phyloP scores from a whole-genome alignment of 2,329 filamentous ascomycete species.

The Cladosporium oxysporum region DNA sequence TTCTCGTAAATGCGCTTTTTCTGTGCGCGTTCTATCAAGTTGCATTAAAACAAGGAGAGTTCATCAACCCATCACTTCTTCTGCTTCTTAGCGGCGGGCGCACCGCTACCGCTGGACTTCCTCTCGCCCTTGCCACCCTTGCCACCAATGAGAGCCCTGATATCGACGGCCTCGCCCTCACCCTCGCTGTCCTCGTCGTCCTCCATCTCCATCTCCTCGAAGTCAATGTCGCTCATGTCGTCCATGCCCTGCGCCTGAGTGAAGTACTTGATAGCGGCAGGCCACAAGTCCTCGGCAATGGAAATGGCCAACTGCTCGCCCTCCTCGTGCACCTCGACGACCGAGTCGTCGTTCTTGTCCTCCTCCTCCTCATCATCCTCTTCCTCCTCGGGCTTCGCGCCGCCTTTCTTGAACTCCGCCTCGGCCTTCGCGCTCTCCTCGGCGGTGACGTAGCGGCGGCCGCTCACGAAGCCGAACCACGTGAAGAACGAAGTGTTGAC shows the following conservation, averaged over 20 bases:
- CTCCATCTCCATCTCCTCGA: constrained; percentile 58
- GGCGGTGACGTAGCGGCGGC: constrained; percentile 67
- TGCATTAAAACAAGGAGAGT: background rate
- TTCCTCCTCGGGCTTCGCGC: constrained; percentile 48
- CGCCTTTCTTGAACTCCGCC: constrained; percentile 62
- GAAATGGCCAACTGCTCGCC: constrained; percentile 80
- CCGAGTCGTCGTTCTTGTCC: constrained; percentile 62
- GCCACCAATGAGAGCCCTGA: constrained; percentile 47
- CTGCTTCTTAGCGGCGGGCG: constrained; percentile 42
- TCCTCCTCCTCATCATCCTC: constrained; percentile 58
- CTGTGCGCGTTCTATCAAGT: background rate
- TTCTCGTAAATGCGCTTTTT: background rate
- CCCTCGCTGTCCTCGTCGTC: constrained; percentile 58
- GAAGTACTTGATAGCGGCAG: constrained; percentile 86
- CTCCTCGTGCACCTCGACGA: constrained; percentile 82
- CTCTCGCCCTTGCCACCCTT: constrained; percentile 45
- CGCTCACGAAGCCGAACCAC: constrained; percentile 74
- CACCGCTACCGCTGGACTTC: constrained; percentile 37
- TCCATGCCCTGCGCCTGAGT: constrained; percentile 72
- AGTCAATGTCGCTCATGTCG: constrained; percentile 66
- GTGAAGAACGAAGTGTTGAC: constrained; percentile 75
- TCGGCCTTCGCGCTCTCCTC: constrained; percentile 68
- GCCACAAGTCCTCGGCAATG: constrained; percentile 86
- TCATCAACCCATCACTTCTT: constrained; percentile 27
- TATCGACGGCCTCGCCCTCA: constrained; percentile 48